phyloP scores from a whole-genome alignment of 257 asterid species.

The Solanum boliviense region DNA sequence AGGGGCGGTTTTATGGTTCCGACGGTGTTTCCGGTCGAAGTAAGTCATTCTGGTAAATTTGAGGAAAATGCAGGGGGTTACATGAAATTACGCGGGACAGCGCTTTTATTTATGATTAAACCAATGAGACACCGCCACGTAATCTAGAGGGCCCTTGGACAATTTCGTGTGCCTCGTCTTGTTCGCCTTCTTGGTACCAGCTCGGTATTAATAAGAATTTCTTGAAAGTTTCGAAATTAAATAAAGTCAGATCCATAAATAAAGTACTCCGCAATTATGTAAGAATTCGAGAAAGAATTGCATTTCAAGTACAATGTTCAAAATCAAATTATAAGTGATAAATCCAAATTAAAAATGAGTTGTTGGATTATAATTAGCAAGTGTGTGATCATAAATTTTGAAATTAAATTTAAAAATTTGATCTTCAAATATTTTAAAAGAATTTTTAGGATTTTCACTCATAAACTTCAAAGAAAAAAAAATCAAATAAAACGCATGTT shows the following conservation, averaged over 20 bases:
- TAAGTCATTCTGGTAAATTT: constrained; percentile 27
- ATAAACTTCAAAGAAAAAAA: too few species aligned
- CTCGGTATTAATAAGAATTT: background rate
- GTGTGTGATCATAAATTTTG: background rate
- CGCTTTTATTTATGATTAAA: background rate
- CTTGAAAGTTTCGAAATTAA: background rate
- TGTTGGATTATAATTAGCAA: background rate
- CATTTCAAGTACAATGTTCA: background rate
- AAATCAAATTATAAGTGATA: background rate
- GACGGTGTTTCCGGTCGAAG: constrained; percentile 54
- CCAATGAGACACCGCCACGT: background rate
- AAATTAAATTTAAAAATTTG: too few species aligned
- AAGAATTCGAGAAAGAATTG: background rate
- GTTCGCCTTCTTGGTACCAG: background rate
- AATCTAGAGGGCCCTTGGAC: background rate
- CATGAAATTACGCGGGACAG: constrained; percentile 7
- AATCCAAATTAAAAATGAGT: too few species aligned
- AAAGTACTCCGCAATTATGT: background rate
- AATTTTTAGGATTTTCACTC: too few species aligned
- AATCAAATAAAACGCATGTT: too few species aligned
- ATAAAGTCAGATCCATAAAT: background rate
- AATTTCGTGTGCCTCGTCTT: background rate
- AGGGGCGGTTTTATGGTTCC: constrained; percentile 49
- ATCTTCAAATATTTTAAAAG: too few species aligned
- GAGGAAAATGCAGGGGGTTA: background rate